Conservation (phyloP, 768 basidiomycete genomes). For the Hygrophoropsis aurantiaca region DNA sequence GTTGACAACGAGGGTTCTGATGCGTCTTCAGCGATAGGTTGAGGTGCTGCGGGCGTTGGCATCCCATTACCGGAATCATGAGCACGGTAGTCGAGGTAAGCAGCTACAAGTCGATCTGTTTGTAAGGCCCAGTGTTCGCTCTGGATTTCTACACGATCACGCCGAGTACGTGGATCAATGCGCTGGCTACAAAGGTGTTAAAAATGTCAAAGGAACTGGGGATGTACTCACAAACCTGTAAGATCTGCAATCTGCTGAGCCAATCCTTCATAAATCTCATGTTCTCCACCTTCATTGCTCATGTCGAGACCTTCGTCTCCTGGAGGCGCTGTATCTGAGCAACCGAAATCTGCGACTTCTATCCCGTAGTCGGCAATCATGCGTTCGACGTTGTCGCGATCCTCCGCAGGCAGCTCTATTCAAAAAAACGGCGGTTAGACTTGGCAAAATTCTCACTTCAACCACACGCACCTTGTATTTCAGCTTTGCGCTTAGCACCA, state of each 20-base stretch:
- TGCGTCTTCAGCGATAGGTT: too few relatives aligned
- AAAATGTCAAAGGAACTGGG: not conserved
- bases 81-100: not conserved
- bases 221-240: not conserved
- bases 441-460: too few relatives aligned
- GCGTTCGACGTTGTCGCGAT: too few relatives aligned
- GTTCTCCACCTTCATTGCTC: slow-evolving; percentile 2
- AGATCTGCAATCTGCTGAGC: slow-evolving; percentile 1
- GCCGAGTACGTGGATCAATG: not conserved
- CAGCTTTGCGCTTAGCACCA: too few relatives aligned
- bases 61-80: not conserved
- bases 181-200: not conserved
- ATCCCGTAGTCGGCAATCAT: too few relatives aligned
- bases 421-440: too few relatives aligned
- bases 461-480: too few relatives aligned
- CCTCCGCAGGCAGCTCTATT: too few relatives aligned
- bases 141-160: not conserved
- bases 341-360: too few relatives aligned
- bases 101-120: not conserved
- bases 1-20: not conserved
- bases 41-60: not conserved
- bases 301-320: slow-evolving; percentile 2
- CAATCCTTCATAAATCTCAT: not conserved
- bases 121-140: not conserved
- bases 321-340: slow-evolving; percentile 1